Evolutionary conservation across 176 grass and related monocot species (phyloP), one percentile per base, ranked within the genome.

Genomic region (Aegilops umbellulata): DNA sequence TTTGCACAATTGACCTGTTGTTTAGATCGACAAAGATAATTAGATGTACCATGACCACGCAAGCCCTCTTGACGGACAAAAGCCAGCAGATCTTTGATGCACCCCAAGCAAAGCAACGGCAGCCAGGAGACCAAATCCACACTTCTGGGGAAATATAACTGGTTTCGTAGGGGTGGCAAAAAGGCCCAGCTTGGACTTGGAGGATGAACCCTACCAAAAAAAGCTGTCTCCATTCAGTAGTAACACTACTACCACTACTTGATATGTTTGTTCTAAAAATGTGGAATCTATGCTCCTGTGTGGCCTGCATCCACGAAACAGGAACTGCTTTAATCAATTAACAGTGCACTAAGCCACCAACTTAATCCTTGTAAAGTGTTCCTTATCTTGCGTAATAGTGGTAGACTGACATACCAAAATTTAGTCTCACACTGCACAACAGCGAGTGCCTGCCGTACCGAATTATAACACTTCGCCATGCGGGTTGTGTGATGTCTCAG

Each of bases 61-160:
- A 78, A 90, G 79, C 64, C 29, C 79, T 83, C 31, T 77, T 90
- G 79, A 82, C 47, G 36, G 88, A 63, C 78, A 85, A 82, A 90
- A 85, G 83, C 69, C 62, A 89, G 60, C 69, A 89, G 29, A 86
- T 86, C 84, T 71, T 82, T 82, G 79, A 64, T 65, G 83, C 51
- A 31, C 30, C 27, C 19, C 13, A 57, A 82, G 42, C 29, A 90
- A 86, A 83, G 84, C 24, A 65, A 44, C 49, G 72, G 2, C 39
- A 63, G 31, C 39, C 38, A 86, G 64, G 65, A 74, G 84, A 86
- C 84, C 79, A 71, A 83, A 90, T 83, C 89, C 84, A 78, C 46
- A 74, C 73, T 79, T 90, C 41, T 79, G 25, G 44, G 74, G 74
- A 87, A 84, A 69, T 87, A 69, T 87, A 55, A 72, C 78, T 79